These are phyloP conservation scores for Castanea sativa DNA, from an alignment of 306 rosid genomes.

Conservation along the genomic window DNA sequence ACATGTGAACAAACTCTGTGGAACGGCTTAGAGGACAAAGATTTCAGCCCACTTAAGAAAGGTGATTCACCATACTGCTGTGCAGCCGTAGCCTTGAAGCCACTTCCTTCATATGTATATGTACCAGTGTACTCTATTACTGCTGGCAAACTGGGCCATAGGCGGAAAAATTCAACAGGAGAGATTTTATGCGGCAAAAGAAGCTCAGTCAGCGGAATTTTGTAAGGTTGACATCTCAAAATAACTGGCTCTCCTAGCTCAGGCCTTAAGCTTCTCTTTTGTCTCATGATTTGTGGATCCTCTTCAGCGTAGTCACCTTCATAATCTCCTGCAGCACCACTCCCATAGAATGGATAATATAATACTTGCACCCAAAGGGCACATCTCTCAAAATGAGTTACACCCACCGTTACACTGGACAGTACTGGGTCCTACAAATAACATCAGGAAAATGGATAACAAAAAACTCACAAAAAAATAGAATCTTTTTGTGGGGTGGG, in stretches of 20 bases:
- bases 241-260: constrained; percentile 97
- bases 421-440: constrained; percentile 81
- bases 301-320: constrained; percentile 96
- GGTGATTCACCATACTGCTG: constrained; percentile 97
- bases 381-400: constrained; percentile 91
- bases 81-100: constrained; percentile 96
- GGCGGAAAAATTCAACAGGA: constrained; percentile 93
- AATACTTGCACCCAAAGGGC: constrained; percentile 98
- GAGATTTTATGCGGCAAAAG: constrained; percentile 90
- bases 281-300: constrained; percentile 88
- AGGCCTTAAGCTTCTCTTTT: constrained; percentile 93
- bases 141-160: constrained; percentile 99
- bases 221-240: constrained; percentile 95
- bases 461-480: constrained; percentile 16
- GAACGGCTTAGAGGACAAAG: constrained; percentile 90
- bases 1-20: constrained; percentile 96
- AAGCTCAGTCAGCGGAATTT: constrained; percentile 88
- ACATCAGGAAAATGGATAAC: constrained; percentile 29
- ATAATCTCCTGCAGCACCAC: constrained; percentile 82
- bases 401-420: constrained; percentile 96
- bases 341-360: constrained; percentile 96
- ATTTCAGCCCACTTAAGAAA: constrained; percentile 92
- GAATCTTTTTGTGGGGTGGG: too few species aligned
- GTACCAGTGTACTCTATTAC: constrained; percentile 87
- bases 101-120: constrained; percentile 98